Evolutionary conservation across 345 rosid genomes (phyloP), one percentile per base, ranked within the genome.

Genomic region (Populus deltoides): DNA sequence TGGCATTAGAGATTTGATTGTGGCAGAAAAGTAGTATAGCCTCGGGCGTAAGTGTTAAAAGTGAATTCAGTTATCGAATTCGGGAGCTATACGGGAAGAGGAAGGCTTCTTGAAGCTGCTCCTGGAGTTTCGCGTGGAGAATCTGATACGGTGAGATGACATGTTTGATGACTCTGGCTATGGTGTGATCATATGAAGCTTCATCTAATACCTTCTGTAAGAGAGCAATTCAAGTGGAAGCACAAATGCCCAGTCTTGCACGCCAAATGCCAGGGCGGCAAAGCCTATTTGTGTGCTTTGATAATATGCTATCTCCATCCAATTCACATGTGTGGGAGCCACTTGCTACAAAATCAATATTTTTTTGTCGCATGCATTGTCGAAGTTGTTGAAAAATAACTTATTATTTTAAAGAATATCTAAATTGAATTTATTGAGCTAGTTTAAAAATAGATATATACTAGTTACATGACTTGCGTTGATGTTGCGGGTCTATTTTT

Each of bases 1-100:
- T 38, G 41, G 41, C 41, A 38, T 39, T 39, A 39, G 43, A 39
- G 43, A 39, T 39, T 39, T 39, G 43, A 1, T 6, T 68, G 70
- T 13, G 81, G 85, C 12, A 68, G 80, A 61, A 79, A 20, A 75
- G 65, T 82, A 0, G 29, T 74, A 25, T n/a, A 72, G 5, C 78
- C 63, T 7, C 47, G 2, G 5, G 75, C 38, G 0, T n/a, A 41
- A 9, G 78, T 41, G 27, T 20, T 4, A 27, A 71, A 73, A 13
- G 45, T 57, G 33, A n/a, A 63, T 24, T 39, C 78, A 43, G 71
- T 31, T 2, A 18, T 24, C 75, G 76, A 79, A 51, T 70, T 47
- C 75, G 79, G 83, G 72, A 63, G 10, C 66, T 63, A 24, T 63
- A 63, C 27, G 35, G 68, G 68, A 63, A 3, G 68, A 63, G 68